Base-by-base conservation (phyloP, 2,329 filamentous ascomycete species). In the Fusarium austroafricanum region DNA sequence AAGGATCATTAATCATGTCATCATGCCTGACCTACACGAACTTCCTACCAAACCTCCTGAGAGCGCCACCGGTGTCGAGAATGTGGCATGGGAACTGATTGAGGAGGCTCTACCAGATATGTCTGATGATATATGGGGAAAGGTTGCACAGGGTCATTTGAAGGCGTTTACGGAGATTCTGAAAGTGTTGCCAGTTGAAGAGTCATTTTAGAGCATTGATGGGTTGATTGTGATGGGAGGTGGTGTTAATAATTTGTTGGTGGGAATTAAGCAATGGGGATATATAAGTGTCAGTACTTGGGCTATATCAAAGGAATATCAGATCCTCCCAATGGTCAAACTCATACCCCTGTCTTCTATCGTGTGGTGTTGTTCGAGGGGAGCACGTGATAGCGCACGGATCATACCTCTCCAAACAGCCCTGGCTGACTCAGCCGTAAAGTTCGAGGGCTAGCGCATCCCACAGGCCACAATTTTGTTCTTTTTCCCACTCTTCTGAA, bases 1-100 rank as follows among this genome's bases (percentile, higher is more conserved):
- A 10, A 58, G 67, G 7, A 65, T 62, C 6, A 58, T 75, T n/a
- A 75, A 75, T 42, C 67, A 66, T 17, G 65, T 67, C 18, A 55
- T 80, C 26, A 70, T 77, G 51, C 77, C 78, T 10, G 45, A 58
- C 7, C 35, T 59, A 21, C 55, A 65, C 14, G 42, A 49, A 8
- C 37, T 45, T 14, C 35, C 51, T 11, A 33, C 14, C 29, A 21
- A 60, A 6, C 64, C 65, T 31, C 45, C 53, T 7, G 65, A 61
- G 7, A 55, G 55, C 7, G 61, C 64, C 2, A 66, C 70, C 11
- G 78, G 78, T 26, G 61, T 78, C 20, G 71, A 79, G 26, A 73
- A 70, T 29, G 66, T 80, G 49, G 79, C 78, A 8, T 73, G 71
- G 70, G 77, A 79, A 31, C 55, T 79, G 37, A 61, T 80, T 29